Evolutionary conservation across 1,284 basidiomycete species (phyloP), one percentile per base, ranked within the genome.

Genomic region (Boletus semigastroideus): DNA sequence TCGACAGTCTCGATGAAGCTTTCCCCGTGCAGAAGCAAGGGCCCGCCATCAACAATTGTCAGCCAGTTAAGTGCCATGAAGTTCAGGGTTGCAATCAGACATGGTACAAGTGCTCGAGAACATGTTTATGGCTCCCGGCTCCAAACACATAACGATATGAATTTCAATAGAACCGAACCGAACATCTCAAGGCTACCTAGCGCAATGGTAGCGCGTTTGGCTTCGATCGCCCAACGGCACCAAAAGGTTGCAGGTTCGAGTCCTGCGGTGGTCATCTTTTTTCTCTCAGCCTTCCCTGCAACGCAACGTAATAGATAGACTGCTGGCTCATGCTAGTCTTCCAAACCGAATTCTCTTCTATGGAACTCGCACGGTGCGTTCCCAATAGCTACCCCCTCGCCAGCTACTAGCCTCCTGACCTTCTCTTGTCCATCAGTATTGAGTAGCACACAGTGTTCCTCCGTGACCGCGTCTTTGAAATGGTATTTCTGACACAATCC

Each of bases 241-340:
- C 84, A 86, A 84, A 84, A 87, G 84, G 85, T 83, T 87, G 85
- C 84, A 87, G 86, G 86, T 89, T 89, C 86, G 86, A 89, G 85
- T 87, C 86, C 84, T 87, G 84, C 84, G 80, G 83, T 84, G 82
- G 83, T 66, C 68, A 70, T 44, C 5, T 63, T 71, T 63, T 57
- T 54, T 13, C 41, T 14, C 42, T 27, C 27, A 42, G 20, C 16
- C 5, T 17, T 22, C 10, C 12, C 14, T 4, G 4, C 6, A 33
- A 20, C 4, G 22, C 58, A 42, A 46, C 34, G 49, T 37, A 19
- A 38, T n/a, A 25, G n/a, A n/a, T 48, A 49, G 43, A 40, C 25
- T 20, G 8, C 27, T 39, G 25, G 28, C 17, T 22, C n/a, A 25
- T 39, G 17, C 52, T 20, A 69, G 9, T 49, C 52, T 38, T 54